phyloP scores from a whole-genome alignment of 495 filamentous ascomycete genomes.

The Niebla homalea region DNA sequence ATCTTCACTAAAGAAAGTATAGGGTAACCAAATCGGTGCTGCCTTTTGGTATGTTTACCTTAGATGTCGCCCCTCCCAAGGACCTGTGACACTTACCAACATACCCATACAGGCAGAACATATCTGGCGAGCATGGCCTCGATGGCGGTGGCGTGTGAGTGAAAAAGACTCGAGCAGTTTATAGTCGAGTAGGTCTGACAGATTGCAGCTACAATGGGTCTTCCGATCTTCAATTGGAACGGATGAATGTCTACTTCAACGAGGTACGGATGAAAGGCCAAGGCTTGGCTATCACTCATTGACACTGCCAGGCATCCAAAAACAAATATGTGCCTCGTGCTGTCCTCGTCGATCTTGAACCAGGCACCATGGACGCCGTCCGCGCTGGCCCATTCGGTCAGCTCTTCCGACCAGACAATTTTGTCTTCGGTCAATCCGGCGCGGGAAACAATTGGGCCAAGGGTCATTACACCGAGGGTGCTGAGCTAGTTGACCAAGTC shows the following conservation, averaged over 20 bases:
- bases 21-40: conserved; percentile 99
- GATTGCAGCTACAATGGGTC: conserved; percentile 77
- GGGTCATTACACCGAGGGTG: conserved; percentile 99
- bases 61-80: neutral
- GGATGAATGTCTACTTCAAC: conserved; percentile 99
- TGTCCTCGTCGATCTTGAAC: conserved; percentile 98
- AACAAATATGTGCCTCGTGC: conserved; percentile 99
- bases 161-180: conserved; percentile 1
- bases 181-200: conserved; percentile 9
- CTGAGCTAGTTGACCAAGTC: conserved; percentile 96
- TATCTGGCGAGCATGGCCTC: conserved; percentile 98
- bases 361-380: conserved; percentile 96
- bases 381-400: conserved; percentile 97
- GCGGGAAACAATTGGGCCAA: conserved; percentile 99
- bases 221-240: conserved; percentile 97
- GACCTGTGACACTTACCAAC: conserved; percentile 7
- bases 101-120: conserved; percentile 57
- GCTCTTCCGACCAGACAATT: conserved; percentile 99
- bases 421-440: conserved; percentile 98
- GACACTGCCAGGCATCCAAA: conserved; percentile 54
- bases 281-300: conserved; percentile 9
- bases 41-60: conserved; percentile 73
- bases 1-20: conserved; percentile 6
- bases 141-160: conserved; percentile 85
- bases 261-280: conserved; percentile 48